Base-by-base conservation (phyloP, 2,329 filamentous ascomycete genomes). In the Fonsecaea pedrosoi region DNA sequence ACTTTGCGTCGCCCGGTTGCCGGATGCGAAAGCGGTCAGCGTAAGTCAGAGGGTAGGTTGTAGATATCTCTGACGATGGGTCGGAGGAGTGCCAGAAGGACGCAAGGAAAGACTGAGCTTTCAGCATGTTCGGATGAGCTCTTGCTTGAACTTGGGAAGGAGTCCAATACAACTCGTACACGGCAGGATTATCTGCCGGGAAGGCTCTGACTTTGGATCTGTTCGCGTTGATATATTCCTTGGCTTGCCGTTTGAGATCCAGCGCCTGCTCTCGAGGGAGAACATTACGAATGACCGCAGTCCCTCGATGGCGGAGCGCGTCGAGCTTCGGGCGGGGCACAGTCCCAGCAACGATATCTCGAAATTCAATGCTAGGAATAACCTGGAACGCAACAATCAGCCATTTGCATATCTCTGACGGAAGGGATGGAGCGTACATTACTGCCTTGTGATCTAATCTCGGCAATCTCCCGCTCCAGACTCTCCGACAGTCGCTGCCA, bases 111-210 rank as follows among this genome's bases (percentile, higher is more conserved):
- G 79, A 79, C 71, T 92, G 90, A 0, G 86, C 82, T 25, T 78
- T 75, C 21, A 92, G 78, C 69, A 92, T 78, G 67, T 87, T 86
- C 0, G 87, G 85, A 74, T 93, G 88, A 0, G 84, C 79, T n/a
- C 91, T 84, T 3, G 89, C 90, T 69, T 85, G 83, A 53, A 90
- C 80, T 75, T 94, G 91, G 1, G 89, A 81, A 1, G 83, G 82
- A 0, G 89, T 90, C 90, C 90, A 92, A 78, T 92, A 93, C 1
- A 93, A 80, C 75, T 92, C 90, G 73, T 87, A 92, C 5, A 93
- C 90, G 54, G 90, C 87, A 0, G 89, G 90, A 50, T 88, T 83
- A 54, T 89, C 80, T 0, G 83, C 77, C 0, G 90, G 91, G 69
- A 91, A 93, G 2, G 87, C 90, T 64, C 84, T 81, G 25, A 81